These are phyloP conservation scores for Lentinula sp. DNA, from an alignment of 768 basidiomycete genomes.

Conservation along the genomic window DNA sequence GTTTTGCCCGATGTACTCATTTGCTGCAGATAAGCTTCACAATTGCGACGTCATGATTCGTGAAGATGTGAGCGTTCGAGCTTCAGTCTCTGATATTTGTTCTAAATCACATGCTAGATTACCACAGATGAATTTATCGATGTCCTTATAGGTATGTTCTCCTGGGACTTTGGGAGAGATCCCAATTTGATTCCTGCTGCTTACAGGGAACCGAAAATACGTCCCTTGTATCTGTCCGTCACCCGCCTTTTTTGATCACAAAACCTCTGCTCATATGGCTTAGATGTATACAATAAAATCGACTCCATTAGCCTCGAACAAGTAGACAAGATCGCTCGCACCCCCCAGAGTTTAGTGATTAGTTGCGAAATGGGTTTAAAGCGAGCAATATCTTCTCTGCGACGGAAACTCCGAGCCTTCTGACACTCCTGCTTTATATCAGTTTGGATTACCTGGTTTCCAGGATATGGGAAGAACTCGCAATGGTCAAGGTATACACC, in stretches of 20 bases:
- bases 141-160: constrained; percentile 75
- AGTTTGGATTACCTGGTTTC: constrained; percentile 73
- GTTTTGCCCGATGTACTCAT: not conserved
- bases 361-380: constrained; percentile 94
- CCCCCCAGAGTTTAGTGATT: constrained; percentile 87
- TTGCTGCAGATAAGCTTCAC: constrained; percentile 68
- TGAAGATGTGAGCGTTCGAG: constrained; percentile 67
- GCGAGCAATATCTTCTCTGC: constrained; percentile 30
- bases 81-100: constrained; percentile 1
- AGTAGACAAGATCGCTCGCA: constrained; percentile 76
- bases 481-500: constrained; percentile 88
- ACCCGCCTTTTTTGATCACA: not conserved
- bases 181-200: not conserved
- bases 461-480: constrained; percentile 75
- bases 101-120: constrained; percentile 45
- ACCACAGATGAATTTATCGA: constrained; percentile 97
- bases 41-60: constrained; percentile 98
- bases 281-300: constrained; percentile 96
- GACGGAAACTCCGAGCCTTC: not conserved
- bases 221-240: constrained; percentile 83
- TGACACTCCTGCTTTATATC: constrained; percentile 5
- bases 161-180: not conserved
- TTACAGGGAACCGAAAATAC: constrained; percentile 84
- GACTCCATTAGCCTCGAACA: constrained; percentile 83
- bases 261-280: constrained; percentile 6